Percentiles rank a stretch among this genome's conserved stretches.
phyloP scores from a whole-genome alignment of 2,329 filamentous ascomycete species.

The Septoria petroselini region DNA sequence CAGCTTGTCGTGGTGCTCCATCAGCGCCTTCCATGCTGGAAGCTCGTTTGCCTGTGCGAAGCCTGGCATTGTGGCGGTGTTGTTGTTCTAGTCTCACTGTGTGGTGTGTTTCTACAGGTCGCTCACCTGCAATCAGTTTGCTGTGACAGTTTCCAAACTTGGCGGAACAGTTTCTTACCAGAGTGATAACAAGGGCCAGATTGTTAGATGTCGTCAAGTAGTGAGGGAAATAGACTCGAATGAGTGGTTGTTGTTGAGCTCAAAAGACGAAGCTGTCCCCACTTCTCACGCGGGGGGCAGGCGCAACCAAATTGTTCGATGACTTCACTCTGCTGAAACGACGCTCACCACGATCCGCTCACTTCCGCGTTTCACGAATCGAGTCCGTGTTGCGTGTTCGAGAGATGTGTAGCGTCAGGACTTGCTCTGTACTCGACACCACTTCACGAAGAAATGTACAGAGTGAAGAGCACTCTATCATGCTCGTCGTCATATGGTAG shows the following conservation, averaged over 20 bases:
- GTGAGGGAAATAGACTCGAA: too few relatives aligned
- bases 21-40: constrained; percentile 78
- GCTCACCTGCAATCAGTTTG: constrained; percentile 2
- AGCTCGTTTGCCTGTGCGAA: constrained; percentile 85
- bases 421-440: too few relatives aligned
- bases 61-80: constrained; percentile 46
- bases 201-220: neutral
- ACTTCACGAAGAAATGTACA: too few relatives aligned
- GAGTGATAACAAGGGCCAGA: too few relatives aligned
- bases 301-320: too few relatives aligned
- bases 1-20: constrained; percentile 80
- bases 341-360: too few relatives aligned
- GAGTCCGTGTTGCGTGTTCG: too few relatives aligned
- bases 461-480: neutral
- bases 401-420: too few relatives aligned
- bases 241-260: constrained; percentile 3
- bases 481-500: neutral
- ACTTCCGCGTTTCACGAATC: too few relatives aligned
- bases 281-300: neutral
- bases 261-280: neutral
- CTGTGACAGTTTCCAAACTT: neutral
- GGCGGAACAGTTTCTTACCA: constrained; percentile 3
- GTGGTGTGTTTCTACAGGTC: constrained; percentile 1
- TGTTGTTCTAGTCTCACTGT: neutral
- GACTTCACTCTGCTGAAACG: too few relatives aligned